Base-by-base conservation (phyloP, 179 eudicot species). In the Spergularia azorica region DNA sequence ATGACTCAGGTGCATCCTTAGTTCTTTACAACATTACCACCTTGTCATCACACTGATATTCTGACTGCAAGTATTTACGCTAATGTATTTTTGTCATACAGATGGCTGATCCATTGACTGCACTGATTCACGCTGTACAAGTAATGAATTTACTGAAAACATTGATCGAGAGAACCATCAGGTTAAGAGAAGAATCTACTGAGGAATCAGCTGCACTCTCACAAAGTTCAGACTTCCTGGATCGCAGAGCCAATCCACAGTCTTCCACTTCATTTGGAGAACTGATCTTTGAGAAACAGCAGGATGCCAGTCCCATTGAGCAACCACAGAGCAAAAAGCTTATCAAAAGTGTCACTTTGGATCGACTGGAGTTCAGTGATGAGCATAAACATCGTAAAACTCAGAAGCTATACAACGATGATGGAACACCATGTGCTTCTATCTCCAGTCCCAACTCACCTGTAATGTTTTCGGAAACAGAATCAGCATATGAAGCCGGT, bases 31-130 rank as follows among this genome's bases (percentile, higher is more conserved):
- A 43, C 5, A 43, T 43, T 43, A 43, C 4, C 0, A 43, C 70
- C 63, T 7, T 16, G 67, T 58, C 46, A 63, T 50, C 13, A 36
- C 62, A 20, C 8, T 12, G 9, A 36, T 54, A 6, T 64, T 20
- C n/a, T 18, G 66, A 8, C 18, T 10, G 4, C 11, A 12, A 41
- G 7, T 1, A 26, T 46, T 36, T 32, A 16, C 36, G 21, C 71
- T 75, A 13, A 43, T 66, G 9, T 8, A 38, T 63, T 13, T 64
- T 15, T 78, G 73, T 5, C 51, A 58, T 84, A 82, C 97, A 93
- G 98, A 90, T 93, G 98, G 91, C 91, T 8, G 98, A 93, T 88
- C 97, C 98, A 68, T 79, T 93, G 81, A 93, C 97, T 48, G 98
- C 97, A n/a, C 60, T 93, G 75, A 88, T 92, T 69, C 97, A 93